Evolutionary conservation across 2,329 filamentous ascomycete species (phyloP).

Genomic region (Ceratocystiopsis brevicomis): DNA sequence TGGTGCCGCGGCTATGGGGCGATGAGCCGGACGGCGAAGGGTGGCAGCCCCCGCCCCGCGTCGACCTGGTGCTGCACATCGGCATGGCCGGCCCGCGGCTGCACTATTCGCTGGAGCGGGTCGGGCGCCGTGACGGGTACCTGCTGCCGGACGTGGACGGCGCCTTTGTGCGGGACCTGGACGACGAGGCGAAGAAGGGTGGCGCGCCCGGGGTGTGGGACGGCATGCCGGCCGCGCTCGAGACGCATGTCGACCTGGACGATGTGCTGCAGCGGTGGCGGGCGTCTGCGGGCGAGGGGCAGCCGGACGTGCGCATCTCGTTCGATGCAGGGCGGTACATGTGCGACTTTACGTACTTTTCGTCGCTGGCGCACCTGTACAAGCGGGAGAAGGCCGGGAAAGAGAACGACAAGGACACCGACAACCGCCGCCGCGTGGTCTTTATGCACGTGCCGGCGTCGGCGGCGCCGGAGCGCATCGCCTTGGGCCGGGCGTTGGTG

Average conservation of each 20-base stretch:
- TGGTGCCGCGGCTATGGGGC: constrained; percentile 44
- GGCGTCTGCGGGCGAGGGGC: constrained; percentile 16
- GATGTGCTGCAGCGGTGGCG: constrained; percentile 39
- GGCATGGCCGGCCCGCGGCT: constrained; percentile 53
- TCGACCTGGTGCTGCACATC: constrained; percentile 57
- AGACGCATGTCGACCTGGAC: constrained; percentile 37
- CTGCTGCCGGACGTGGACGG: constrained; percentile 50
- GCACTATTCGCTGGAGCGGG: constrained; percentile 51
- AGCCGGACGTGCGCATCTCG: constrained; percentile 35
- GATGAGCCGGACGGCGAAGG: neutral
- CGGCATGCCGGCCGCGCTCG: constrained; percentile 33
- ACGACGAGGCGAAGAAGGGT: constrained; percentile 19
- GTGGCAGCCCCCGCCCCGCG: constrained; percentile 10
- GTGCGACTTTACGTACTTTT: constrained; percentile 65
- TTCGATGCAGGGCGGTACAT: constrained; percentile 54
- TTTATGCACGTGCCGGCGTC: constrained; percentile 57
- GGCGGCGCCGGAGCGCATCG: constrained; percentile 28
- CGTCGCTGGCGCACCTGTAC: constrained; percentile 39
- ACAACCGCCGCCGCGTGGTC: constrained; percentile 28
- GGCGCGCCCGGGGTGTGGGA: constrained; percentile 34
- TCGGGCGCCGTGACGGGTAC: constrained; percentile 56
- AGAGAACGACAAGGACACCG: neutral
- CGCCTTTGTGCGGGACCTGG: constrained; percentile 22
- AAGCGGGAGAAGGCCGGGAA: constrained; percentile 19
- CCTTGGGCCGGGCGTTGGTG: constrained; percentile 30